These are phyloP conservation scores for Hirschioporus abietinus DNA, from an alignment of 768 basidiomycete genomes.

Conservation along the genomic window DNA sequence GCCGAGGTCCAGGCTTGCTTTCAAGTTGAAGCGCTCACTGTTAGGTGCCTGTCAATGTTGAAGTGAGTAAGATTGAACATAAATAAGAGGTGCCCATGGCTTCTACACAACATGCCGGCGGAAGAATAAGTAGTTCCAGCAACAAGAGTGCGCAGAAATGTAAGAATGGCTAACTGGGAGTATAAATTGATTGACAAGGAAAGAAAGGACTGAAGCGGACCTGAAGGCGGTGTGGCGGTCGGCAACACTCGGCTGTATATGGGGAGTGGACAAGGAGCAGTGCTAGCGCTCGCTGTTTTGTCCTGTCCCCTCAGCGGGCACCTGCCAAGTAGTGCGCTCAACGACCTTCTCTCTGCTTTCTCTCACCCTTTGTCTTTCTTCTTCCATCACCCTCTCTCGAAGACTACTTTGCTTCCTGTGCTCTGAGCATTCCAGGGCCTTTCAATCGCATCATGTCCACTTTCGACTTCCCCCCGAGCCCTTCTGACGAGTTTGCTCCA, in stretches of 20 bases:
- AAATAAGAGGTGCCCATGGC: too few relatives aligned
- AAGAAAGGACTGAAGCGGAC: not conserved
- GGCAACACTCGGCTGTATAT: not conserved
- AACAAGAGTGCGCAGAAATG: too few relatives aligned
- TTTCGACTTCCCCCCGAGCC: constrained; percentile 15
- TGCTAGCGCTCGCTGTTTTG: not conserved
- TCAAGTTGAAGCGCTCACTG: not conserved
- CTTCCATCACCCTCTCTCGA: constrained; percentile 6
- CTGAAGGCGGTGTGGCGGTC: not conserved
- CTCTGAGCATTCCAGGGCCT: not conserved
- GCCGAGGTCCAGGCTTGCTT: not conserved
- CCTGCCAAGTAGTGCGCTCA: constrained; percentile 2
- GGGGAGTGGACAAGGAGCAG: not conserved
- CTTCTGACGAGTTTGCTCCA: constrained; percentile 15
- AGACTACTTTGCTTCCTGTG: constrained; percentile 4
- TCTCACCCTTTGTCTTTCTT: constrained; percentile 7
- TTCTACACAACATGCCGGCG: too few relatives aligned
- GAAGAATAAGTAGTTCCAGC: too few relatives aligned
- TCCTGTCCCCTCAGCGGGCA: not conserved
- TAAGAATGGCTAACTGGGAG: not conserved
- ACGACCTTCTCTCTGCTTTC: constrained; percentile 11
- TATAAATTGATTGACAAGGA: not conserved
- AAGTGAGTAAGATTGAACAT: not conserved
- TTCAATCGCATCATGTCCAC: constrained; percentile 11
- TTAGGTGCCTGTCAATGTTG: not conserved